These are phyloP conservation scores for Mycena venus DNA, from an alignment of 768 basidiomycete species.

Conservation along the genomic window DNA sequence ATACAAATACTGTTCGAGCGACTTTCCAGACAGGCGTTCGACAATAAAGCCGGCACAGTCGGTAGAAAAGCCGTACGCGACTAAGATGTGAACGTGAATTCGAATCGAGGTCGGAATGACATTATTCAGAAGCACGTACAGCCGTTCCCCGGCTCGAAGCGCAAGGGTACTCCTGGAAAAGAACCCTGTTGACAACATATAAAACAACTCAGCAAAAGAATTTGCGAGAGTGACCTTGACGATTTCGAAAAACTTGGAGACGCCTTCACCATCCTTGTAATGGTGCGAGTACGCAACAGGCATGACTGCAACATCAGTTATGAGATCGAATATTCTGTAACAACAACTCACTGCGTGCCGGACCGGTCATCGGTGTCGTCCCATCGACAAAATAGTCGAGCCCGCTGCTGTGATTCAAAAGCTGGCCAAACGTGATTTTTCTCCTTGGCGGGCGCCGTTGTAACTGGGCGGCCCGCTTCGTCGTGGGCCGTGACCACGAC, in stretches of 20 bases:
- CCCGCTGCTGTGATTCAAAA: constrained; percentile 49
- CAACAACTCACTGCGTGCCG: neutral
- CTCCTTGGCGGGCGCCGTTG: constrained; percentile 38
- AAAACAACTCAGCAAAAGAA: neutral
- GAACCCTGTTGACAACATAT: constrained; percentile 31
- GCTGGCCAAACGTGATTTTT: constrained; percentile 40
- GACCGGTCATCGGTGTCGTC: neutral
- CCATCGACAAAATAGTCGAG: constrained; percentile 37
- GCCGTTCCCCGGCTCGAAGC: constrained; percentile 44
- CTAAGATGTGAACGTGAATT: neutral
- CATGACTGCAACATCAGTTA: neutral
- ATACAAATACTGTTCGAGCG: constrained; percentile 46
- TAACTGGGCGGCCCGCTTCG: neutral
- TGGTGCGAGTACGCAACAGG: neutral
- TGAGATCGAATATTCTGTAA: too few relatives aligned
- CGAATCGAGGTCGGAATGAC: too few relatives aligned
- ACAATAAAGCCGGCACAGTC: constrained; percentile 45
- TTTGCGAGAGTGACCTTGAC: neutral
- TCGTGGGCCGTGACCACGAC: constrained; percentile 38
- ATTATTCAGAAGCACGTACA: neutral
- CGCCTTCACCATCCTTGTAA: constrained; percentile 6
- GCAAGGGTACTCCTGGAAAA: constrained; percentile 41
- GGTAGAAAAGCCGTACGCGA: constrained; percentile 38
- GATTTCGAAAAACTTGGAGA: constrained; percentile 15
- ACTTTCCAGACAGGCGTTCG: constrained; percentile 40